Evolutionary conservation across 2,329 filamentous ascomycete species (phyloP).

Genomic region (Pseudocercospora fijiensis): DNA sequence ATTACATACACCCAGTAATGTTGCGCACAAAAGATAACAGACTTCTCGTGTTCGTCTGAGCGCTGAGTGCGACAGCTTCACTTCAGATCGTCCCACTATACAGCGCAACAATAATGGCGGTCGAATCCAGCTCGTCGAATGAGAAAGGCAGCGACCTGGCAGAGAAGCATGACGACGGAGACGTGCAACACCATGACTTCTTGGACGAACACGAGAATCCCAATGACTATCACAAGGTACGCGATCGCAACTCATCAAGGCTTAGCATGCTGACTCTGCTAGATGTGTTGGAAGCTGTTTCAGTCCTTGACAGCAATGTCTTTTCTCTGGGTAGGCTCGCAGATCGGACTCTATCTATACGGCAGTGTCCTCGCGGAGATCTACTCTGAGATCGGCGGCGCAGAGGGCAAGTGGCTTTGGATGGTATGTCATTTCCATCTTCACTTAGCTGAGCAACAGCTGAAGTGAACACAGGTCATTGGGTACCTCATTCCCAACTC

Average conservation of each 20-base stretch:
- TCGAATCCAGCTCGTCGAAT: slow-evolving; percentile 1
- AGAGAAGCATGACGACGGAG: slow-evolving; percentile 5
- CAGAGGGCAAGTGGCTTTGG: slow-evolving; percentile 45
- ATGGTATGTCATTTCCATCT: slow-evolving; percentile 41
- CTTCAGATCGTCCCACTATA: neutral
- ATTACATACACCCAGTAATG: neutral
- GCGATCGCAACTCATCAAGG: neutral
- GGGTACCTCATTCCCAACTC: slow-evolving; percentile 57
- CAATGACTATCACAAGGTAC: slow-evolving; percentile 12
- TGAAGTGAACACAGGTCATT: slow-evolving; percentile 23
- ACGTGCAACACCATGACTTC: slow-evolving; percentile 5
- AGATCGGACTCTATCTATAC: slow-evolving; percentile 55
- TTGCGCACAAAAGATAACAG: neutral
- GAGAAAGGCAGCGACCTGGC: neutral
- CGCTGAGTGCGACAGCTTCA: neutral
- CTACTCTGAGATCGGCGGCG: slow-evolving; percentile 60
- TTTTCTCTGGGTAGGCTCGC: slow-evolving; percentile 61
- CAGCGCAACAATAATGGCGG: neutral
- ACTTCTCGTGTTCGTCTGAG: neutral
- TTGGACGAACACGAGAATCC: slow-evolving; percentile 13
- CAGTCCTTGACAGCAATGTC: slow-evolving; percentile 53
- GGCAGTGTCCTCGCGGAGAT: slow-evolving; percentile 49
- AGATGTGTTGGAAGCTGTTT: slow-evolving; percentile 4
- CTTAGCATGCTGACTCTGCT: neutral
- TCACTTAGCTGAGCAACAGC: neutral